These are phyloP conservation scores for Fusarium tuaranense DNA, from an alignment of 2,329 filamentous ascomycete genomes.

Conservation along the genomic window DNA sequence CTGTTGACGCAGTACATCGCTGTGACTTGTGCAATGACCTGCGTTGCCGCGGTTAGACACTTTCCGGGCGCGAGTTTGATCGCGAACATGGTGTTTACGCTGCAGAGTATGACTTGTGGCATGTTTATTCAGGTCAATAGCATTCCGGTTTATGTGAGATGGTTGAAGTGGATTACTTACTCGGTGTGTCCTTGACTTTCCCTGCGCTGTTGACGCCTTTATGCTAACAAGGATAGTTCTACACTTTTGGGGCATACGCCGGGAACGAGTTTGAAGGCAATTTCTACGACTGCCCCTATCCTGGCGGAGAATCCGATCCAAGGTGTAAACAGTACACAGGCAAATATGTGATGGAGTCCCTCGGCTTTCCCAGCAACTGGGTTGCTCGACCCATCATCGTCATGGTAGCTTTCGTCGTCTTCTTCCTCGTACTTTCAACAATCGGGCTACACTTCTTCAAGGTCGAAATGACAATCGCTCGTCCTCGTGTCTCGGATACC, in stretches of 20 bases:
- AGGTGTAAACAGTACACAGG: slow-evolving; percentile 77
- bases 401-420: slow-evolving; percentile 69
- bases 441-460: slow-evolving; percentile 73
- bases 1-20: slow-evolving; percentile 80
- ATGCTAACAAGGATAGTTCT: slow-evolving; percentile 62
- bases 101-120: slow-evolving; percentile 81
- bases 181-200: slow-evolving; percentile 53
- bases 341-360: slow-evolving; percentile 73
- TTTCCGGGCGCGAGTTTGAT: slow-evolving; percentile 79
- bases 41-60: slow-evolving; percentile 72
- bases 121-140: slow-evolving; percentile 81
- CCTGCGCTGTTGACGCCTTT: background rate
- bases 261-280: slow-evolving; percentile 79
- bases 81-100: slow-evolving; percentile 77
- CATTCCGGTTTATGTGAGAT: slow-evolving; percentile 82
- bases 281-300: slow-evolving; percentile 79
- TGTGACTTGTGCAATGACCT: slow-evolving; percentile 76
- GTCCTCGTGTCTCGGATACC: slow-evolving; percentile 67
- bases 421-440: slow-evolving; percentile 72
- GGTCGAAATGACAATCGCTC: slow-evolving; percentile 77
- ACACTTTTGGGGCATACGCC: slow-evolving; percentile 76
- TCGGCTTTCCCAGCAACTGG: slow-evolving; percentile 78
- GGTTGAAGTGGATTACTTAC: slow-evolving; percentile 78
- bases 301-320: slow-evolving; percentile 71
- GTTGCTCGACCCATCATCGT: slow-evolving; percentile 73